A percentile compares a stretch with the other conserved stretches of the same genome.
These are phyloP conservation scores for Xylaria grammica DNA, from an alignment of 495 filamentous ascomycete species.

Conservation along the genomic window DNA sequence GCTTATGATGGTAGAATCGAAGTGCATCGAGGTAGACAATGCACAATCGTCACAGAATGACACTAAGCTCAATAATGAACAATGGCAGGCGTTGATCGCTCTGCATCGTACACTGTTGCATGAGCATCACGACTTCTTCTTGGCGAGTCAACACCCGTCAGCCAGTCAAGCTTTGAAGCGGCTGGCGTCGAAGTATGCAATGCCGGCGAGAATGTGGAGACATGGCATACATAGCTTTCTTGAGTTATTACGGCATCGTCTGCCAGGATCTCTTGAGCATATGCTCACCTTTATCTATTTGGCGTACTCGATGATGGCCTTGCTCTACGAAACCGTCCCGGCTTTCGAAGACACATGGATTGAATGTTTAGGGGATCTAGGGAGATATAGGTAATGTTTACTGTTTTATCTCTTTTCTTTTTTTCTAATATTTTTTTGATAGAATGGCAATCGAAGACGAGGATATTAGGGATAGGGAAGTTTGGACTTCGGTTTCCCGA, in stretches of 20 bases:
- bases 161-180: conserved; percentile 63
- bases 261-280: conserved; percentile 73
- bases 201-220: conserved; percentile 87
- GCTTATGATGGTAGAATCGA: conserved; percentile 73
- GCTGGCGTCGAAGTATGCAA: conserved; percentile 74
- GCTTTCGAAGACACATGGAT: conserved; percentile 81
- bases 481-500: conserved; percentile 73
- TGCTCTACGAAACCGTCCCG: conserved; percentile 70
- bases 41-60: conserved; percentile 54
- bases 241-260: conserved; percentile 70
- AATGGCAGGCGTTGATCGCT: conserved; percentile 74
- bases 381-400: conserved; percentile 42
- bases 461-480: conserved; percentile 68
- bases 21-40: conserved; percentile 72
- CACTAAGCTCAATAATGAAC: conserved; percentile 54
- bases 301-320: conserved; percentile 79
- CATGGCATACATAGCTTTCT: conserved; percentile 82
- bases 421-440: conserved; percentile 9
- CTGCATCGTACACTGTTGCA: conserved; percentile 74
- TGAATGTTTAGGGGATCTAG: conserved; percentile 79
- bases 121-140: conserved; percentile 82
- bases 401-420: not conserved
- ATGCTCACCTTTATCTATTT: conserved; percentile 84
- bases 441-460: conserved; percentile 75
- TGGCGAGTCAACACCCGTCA: conserved; percentile 77